Percentiles rank a stretch among this genome's conserved stretches.
phyloP scores from a whole-genome alignment of 2,329 filamentous ascomycete species.

The Stagonosporopsis tanaceti region DNA sequence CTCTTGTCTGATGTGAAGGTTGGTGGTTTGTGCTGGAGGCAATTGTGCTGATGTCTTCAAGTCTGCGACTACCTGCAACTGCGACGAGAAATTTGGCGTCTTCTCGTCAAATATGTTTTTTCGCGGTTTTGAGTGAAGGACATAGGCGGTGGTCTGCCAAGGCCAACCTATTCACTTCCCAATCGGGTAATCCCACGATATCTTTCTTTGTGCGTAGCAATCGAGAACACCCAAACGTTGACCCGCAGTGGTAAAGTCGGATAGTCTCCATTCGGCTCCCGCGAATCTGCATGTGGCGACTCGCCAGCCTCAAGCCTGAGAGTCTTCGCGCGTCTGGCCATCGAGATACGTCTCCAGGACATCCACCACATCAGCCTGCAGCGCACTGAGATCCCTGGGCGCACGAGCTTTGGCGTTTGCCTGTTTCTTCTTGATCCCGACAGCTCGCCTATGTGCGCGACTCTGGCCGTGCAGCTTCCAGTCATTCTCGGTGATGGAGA shows the following conservation, averaged over 20 bases:
- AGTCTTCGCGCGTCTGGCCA: background rate
- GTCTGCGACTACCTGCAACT: background rate
- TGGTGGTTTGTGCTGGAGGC: background rate
- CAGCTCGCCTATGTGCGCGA: slow-evolving; percentile 59
- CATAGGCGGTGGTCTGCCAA: background rate
- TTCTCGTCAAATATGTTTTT: background rate
- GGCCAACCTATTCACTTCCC: slow-evolving; percentile 18
- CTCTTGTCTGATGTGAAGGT: background rate
- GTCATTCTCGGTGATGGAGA: slow-evolving; percentile 63
- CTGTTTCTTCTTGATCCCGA: slow-evolving; percentile 39
- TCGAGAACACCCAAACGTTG: background rate
- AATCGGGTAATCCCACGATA: slow-evolving; percentile 15
- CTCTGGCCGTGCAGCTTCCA: slow-evolving; percentile 66
- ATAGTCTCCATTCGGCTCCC: background rate
- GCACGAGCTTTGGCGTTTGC: slow-evolving; percentile 20
- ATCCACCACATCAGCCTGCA: slow-evolving; percentile 30
- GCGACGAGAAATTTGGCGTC: background rate
- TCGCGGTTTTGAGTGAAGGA: background rate
- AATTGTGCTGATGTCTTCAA: background rate
- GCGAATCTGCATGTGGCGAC: too few species aligned
- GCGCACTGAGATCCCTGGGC: slow-evolving; percentile 2
- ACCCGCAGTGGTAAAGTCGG: background rate
- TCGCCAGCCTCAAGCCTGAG: background rate
- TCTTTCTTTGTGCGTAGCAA: slow-evolving; percentile 7
- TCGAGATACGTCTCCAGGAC: slow-evolving; percentile 33